phyloP scores from a whole-genome alignment of 148 eudicot species.

The Camellia japonica region DNA sequence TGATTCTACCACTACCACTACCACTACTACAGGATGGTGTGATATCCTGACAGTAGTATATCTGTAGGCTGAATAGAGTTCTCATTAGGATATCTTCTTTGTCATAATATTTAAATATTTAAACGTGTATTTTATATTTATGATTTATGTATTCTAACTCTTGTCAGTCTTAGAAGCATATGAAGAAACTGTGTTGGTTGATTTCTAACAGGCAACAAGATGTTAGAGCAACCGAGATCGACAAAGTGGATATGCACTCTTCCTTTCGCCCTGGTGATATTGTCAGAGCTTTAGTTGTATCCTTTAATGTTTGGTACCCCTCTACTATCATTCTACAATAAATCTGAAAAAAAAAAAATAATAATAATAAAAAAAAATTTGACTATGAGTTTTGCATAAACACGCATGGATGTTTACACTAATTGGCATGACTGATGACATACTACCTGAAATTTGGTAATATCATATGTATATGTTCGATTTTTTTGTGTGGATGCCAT shows the following conservation, averaged over 20 bases:
- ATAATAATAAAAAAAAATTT: too few relatives aligned
- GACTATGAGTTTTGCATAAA: neutral
- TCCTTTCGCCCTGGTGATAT: constrained; percentile 92
- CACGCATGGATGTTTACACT: neutral
- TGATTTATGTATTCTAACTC: neutral
- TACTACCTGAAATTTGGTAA: neutral
- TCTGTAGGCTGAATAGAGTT: neutral
- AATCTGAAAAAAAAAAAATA: neutral
- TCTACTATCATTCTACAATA: constrained; percentile 7
- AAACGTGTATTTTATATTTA: neutral
- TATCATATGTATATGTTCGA: neutral
- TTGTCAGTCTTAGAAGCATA: neutral
- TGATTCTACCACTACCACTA: too few relatives aligned
- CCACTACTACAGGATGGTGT: too few relatives aligned
- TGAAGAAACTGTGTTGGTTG: neutral
- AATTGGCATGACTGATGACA: neutral
- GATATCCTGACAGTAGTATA: neutral
- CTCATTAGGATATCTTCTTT: neutral
- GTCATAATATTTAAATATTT: neutral
- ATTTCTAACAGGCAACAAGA: constrained; percentile 80
- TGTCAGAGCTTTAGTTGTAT: constrained; percentile 87
- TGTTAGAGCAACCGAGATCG: constrained; percentile 96
- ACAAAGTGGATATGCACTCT: constrained; percentile 93
- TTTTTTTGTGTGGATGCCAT: neutral
- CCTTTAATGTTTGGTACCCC: constrained; percentile 35